Conservation (phyloP, 2,329 filamentous ascomycete species). For the Ceratocystis cacaofunesta region DNA sequence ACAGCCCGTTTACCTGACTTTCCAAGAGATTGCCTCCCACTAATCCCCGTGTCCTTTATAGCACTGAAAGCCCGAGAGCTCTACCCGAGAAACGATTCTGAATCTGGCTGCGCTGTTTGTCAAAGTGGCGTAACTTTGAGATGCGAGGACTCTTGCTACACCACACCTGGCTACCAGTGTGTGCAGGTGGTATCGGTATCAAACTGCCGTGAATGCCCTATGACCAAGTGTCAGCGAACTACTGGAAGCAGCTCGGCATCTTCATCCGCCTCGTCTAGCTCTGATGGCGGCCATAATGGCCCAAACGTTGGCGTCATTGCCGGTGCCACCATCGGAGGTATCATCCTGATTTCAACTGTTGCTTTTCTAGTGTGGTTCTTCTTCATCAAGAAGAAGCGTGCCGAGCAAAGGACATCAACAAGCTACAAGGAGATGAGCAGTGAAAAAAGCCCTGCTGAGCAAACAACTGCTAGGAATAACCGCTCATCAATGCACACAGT, state of each 20-base stretch:
- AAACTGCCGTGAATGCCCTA: conserved; percentile 18
- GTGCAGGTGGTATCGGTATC: conserved; percentile 18
- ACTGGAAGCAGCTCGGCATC: conserved; percentile 4
- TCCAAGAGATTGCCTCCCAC: neutral
- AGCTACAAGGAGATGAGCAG: conserved; percentile 34
- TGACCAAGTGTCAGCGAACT: conserved; percentile 16
- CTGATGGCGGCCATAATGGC: conserved; percentile 26
- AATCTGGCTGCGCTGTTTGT: conserved; percentile 17
- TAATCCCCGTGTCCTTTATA: neutral
- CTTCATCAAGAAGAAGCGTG: conserved; percentile 66
- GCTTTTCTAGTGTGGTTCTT: conserved; percentile 79
- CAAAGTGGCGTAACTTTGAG: conserved; percentile 15
- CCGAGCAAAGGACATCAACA: conserved; percentile 20
- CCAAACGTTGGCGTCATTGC: conserved; percentile 74
- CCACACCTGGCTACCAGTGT: conserved; percentile 16
- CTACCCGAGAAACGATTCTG: conserved; percentile 17
- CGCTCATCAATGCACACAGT: conserved; percentile 74
- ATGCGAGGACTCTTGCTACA: conserved; percentile 18
- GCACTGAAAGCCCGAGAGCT: conserved; percentile 18
- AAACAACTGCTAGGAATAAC: conserved; percentile 38
- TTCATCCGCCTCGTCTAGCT: neutral
- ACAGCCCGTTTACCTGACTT: neutral
- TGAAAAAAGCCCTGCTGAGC: conserved; percentile 21
- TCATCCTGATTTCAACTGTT: conserved; percentile 57
- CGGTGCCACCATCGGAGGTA: conserved; percentile 76